Conservation (phyloP, 768 basidiomycete genomes). For the Macrocybe gigantea region DNA sequence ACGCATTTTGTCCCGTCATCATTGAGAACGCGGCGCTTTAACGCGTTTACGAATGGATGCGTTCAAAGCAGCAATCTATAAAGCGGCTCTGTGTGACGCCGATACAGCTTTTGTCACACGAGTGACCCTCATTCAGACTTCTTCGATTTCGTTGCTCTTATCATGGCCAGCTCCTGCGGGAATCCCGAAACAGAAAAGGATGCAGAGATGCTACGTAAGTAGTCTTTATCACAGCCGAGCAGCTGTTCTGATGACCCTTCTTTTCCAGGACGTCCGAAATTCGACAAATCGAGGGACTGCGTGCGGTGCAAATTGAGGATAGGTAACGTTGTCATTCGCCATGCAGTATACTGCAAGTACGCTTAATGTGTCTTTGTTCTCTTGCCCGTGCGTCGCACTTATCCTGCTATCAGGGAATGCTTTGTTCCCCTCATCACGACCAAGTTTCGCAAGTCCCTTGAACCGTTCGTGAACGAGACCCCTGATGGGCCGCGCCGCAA, state of each 20-base stretch:
- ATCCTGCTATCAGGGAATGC: slow-evolving; percentile 41
- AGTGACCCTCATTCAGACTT: neutral
- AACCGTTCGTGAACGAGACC: slow-evolving; percentile 56
- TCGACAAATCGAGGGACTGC: slow-evolving; percentile 61
- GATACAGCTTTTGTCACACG: too few relatives aligned
- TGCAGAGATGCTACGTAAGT: slow-evolving; percentile 64
- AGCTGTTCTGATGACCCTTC: slow-evolving; percentile 1
- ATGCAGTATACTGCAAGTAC: slow-evolving; percentile 84
- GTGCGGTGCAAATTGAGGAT: slow-evolving; percentile 65
- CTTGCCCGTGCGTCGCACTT: neutral
- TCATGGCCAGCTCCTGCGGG: slow-evolving; percentile 45
- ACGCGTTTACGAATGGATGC: neutral
- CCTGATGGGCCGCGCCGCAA: slow-evolving; percentile 51
- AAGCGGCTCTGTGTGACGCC: too few relatives aligned
- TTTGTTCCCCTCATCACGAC: slow-evolving; percentile 56
- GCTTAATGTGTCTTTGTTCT: slow-evolving; percentile 11
- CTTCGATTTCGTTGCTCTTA: neutral
- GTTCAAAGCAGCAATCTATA: neutral
- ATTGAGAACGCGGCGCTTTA: neutral
- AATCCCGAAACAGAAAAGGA: slow-evolving; percentile 56
- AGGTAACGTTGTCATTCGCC: slow-evolving; percentile 70
- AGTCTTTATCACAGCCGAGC: neutral
- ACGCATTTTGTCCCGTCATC: slow-evolving; percentile 31
- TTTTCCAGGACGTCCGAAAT: slow-evolving; percentile 53
- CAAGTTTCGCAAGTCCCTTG: slow-evolving; percentile 62